A percentile compares a stretch with the other conserved stretches of the same genome.
phyloP scores from a whole-genome alignment of 2,329 filamentous ascomycete species.

The Fusarium ramigenum region DNA sequence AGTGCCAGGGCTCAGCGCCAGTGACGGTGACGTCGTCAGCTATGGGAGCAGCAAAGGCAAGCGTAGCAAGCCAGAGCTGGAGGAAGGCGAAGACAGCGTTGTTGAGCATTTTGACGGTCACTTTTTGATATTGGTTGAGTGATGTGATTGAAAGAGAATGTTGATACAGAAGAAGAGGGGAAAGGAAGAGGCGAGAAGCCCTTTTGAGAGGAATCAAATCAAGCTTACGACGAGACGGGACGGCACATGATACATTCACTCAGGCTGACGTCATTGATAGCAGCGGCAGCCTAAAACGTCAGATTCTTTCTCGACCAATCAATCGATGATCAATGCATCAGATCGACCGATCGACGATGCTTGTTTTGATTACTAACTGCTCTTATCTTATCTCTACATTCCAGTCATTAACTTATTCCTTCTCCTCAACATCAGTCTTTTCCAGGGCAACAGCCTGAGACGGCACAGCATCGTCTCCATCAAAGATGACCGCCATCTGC shows the following conservation, averaged over 20 bases:
- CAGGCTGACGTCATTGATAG: slow-evolving; percentile 21
- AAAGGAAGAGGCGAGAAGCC: neutral
- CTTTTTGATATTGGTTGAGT: accelerated
- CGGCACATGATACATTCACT: slow-evolving; percentile 15
- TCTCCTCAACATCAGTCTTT: neutral
- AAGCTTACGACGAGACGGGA: slow-evolving; percentile 13
- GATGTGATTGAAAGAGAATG: neutral
- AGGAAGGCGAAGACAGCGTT: slow-evolving; percentile 31
- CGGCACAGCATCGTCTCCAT: neutral
- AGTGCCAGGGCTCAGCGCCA: slow-evolving; percentile 61
- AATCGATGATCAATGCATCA: neutral
- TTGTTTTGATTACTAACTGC: neutral
- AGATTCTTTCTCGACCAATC: neutral
- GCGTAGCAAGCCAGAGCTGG: slow-evolving; percentile 57
- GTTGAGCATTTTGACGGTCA: slow-evolving; percentile 19
- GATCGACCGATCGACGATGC: neutral
- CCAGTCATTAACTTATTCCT: neutral
- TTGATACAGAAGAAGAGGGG: neutral
- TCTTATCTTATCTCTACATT: neutral
- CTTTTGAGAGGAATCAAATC: slow-evolving; percentile 16
- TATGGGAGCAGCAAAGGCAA: slow-evolving; percentile 57
- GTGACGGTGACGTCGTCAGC: slow-evolving; percentile 46
- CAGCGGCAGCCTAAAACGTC: neutral
- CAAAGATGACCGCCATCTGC: slow-evolving; percentile 10
- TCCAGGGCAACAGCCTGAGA: neutral